Percentiles rank a stretch among this genome's conserved stretches.
Conservation (phyloP, 2,329 filamentous ascomycete species). For the Capronia coronata region DNA sequence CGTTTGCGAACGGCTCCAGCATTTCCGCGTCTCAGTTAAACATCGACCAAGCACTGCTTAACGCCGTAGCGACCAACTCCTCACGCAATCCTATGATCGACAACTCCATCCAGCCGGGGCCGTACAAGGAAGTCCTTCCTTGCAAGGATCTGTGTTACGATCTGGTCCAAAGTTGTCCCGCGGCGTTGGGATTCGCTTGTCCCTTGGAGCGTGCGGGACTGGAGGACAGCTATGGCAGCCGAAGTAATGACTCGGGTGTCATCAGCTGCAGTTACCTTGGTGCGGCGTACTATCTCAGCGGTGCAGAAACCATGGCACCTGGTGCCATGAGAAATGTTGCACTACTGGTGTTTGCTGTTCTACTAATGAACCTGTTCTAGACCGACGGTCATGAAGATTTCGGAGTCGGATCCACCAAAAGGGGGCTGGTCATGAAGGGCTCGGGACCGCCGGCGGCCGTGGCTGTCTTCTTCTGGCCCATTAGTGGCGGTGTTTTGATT, state of each 20-base stretch:
- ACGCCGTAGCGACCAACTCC: slow-evolving; percentile 42
- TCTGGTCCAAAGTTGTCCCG: slow-evolving; percentile 77
- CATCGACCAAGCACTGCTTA: slow-evolving; percentile 20
- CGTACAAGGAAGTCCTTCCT: slow-evolving; percentile 88
- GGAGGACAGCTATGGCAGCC: slow-evolving; percentile 47
- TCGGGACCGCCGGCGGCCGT: no score
- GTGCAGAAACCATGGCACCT: slow-evolving; percentile 24
- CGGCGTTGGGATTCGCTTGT: slow-evolving; percentile 67
- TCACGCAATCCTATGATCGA: slow-evolving; percentile 73
- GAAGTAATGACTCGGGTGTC: slow-evolving; percentile 32
- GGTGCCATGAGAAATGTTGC: slow-evolving; percentile 2
- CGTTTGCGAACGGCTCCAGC: slow-evolving; percentile 63
- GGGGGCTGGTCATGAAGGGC: no score
- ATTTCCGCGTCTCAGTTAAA: slow-evolving; percentile 34
- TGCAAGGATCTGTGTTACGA: slow-evolving; percentile 84
- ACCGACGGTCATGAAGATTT: not conserved
- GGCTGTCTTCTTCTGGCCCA: no score
- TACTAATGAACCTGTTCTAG: slow-evolving; percentile 6
- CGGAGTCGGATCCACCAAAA: no score
- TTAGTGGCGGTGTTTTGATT: no score
- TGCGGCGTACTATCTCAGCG: slow-evolving; percentile 48
- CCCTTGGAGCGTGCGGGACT: slow-evolving; percentile 49
- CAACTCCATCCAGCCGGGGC: slow-evolving; percentile 64
- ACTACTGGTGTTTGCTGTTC: slow-evolving; percentile 10
- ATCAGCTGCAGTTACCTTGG: slow-evolving; percentile 58